phyloP scores from a whole-genome alignment of 2,329 filamentous ascomycete genomes.

The Cordyceps tenuipes region DNA sequence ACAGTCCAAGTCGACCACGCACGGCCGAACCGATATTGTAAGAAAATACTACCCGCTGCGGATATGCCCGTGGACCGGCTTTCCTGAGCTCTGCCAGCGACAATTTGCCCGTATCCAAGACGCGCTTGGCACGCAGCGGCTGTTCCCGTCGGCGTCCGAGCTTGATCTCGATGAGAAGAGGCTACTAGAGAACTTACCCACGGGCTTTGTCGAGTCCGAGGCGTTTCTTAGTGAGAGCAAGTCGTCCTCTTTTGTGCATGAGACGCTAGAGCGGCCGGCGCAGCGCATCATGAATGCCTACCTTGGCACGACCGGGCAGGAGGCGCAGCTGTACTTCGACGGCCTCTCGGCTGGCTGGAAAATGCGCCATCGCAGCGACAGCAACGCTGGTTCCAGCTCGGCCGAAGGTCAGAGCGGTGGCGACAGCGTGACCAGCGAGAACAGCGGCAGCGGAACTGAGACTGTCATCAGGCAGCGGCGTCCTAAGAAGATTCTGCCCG shows the following conservation, averaged over 20 bases:
- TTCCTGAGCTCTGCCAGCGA: not conserved
- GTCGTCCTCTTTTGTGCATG: not conserved
- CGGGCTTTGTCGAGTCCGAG: not conserved
- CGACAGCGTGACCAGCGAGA: not conserved
- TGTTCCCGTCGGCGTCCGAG: not conserved
- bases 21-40: not conserved
- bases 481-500: not conserved
- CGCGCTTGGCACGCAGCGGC: not conserved
- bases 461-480: not conserved
- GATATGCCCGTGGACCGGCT: not conserved
- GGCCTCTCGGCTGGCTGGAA: not conserved
- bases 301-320: not conserved
- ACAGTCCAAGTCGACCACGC: not conserved
- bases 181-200: not conserved
- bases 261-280: not conserved
- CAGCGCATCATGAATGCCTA: not conserved
- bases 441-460: not conserved
- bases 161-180: not conserved
- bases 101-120: not conserved
- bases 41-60: not conserved
- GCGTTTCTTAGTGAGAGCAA: not conserved
- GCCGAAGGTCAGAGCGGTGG: not conserved
- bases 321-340: not conserved
- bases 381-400: not conserved
- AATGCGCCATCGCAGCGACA: not conserved